Conservation (phyloP, 306 rosid species). For the Medicago lupulina region DNA sequence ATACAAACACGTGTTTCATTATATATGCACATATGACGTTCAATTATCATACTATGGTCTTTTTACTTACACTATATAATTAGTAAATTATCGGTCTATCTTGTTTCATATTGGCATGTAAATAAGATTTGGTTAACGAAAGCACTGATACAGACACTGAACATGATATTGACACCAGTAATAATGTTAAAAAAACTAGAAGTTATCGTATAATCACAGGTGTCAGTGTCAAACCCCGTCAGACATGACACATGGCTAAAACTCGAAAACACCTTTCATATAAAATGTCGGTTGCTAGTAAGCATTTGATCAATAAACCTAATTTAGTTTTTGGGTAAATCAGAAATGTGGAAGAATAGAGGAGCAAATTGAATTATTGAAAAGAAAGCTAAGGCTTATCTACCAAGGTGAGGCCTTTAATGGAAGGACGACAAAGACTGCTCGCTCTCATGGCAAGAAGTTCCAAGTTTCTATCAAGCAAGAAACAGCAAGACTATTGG, state of each 20-base stretch:
- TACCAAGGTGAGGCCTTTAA: conserved; percentile 84
- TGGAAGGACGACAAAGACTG: conserved; percentile 85
- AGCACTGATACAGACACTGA: neutral
- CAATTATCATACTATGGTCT: neutral
- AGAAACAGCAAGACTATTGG: conserved; percentile 92
- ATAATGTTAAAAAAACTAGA: neutral
- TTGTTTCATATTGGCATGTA: neutral
- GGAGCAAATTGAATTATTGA: conserved; percentile 82
- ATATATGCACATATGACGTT: neutral
- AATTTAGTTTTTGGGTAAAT: conserved; percentile 11
- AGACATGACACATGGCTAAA: no score
- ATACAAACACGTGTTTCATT: neutral
- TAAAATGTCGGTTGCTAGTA: neutral
- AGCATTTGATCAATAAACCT: neutral
- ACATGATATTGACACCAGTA: neutral
- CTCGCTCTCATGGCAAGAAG: conserved; percentile 92
- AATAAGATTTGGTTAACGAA: neutral
- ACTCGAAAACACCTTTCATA: no score
- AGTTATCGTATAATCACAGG: no score
- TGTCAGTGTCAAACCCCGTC: no score
- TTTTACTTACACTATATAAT: neutral
- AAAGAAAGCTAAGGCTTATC: conserved; percentile 73
- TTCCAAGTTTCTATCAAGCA: conserved; percentile 89
- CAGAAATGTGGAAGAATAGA: conserved; percentile 85
- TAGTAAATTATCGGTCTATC: neutral